phyloP scores from a whole-genome alignment of 148 eudicot species.

The Nepenthes gracilis region DNA sequence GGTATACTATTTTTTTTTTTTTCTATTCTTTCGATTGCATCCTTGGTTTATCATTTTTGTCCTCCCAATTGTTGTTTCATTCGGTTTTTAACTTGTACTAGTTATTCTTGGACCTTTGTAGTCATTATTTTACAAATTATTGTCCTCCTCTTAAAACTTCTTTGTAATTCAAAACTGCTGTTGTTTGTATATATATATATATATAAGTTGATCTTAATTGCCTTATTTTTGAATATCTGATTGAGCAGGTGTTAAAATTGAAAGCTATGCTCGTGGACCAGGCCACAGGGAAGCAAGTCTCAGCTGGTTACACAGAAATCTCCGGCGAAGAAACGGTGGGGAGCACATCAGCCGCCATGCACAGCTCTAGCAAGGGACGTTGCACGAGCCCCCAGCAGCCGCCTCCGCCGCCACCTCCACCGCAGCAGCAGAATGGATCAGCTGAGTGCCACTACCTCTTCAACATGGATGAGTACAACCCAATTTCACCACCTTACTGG shows the following conservation, averaged over 20 bases:
- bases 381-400: not conserved
- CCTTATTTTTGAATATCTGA: not conserved
- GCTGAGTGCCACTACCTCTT: not conserved
- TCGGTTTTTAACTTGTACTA: too few species aligned
- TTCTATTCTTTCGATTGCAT: too few species aligned
- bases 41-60: too few species aligned
- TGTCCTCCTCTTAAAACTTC: too few species aligned
- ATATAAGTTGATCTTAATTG: not conserved
- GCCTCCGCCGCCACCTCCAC: not conserved
- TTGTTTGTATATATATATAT: not conserved
- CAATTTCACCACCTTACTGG: not conserved
- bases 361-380: not conserved
- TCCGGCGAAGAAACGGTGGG: not conserved
- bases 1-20: too few species aligned
- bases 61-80: too few species aligned
- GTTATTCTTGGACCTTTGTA: too few species aligned
- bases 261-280: conserved; percentile 1
- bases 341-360: not conserved
- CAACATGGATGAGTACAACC: not conserved
- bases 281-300: not conserved
- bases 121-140: too few species aligned
- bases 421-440: not conserved
- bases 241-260: not conserved
- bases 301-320: not conserved
- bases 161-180: not conserved